phyloP scores from a whole-genome alignment of 148 eudicot genomes.

The Beta vulgaris region DNA sequence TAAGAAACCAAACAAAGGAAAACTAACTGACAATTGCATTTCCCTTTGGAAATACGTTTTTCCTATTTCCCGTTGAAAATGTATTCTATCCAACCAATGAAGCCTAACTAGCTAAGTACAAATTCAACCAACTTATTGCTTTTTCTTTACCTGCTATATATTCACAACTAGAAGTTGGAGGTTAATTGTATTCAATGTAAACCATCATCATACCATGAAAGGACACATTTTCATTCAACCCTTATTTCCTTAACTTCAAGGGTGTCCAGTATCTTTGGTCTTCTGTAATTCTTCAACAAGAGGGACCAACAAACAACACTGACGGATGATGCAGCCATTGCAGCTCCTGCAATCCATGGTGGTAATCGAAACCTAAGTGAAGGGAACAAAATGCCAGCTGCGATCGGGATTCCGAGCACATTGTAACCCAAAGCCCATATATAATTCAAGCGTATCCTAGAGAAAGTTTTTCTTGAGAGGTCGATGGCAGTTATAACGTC shows the following conservation, averaged over 20 bases:
- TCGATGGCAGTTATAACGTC: slow-evolving; percentile 93
- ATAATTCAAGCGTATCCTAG: slow-evolving; percentile 80
- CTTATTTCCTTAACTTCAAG: slow-evolving; percentile 48
- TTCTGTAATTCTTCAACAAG: slow-evolving; percentile 72
- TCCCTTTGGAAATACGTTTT: too few species aligned
- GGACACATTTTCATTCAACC: slow-evolving; percentile 37
- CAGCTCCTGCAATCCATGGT: slow-evolving; percentile 98
- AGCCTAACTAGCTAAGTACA: too few species aligned
- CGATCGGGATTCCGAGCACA: slow-evolving; percentile 78
- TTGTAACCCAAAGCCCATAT: slow-evolving; percentile 94
- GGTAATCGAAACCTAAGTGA: slow-evolving; percentile 70
- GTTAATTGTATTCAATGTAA: too few species aligned
- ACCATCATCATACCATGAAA: not conserved
- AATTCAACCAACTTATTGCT: not conserved
- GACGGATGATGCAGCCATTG: slow-evolving; percentile 98
- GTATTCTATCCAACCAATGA: too few species aligned
- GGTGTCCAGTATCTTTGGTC: slow-evolving; percentile 60
- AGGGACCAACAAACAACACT: slow-evolving; percentile 97
- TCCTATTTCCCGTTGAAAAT: too few species aligned
- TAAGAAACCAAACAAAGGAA: too few species aligned
- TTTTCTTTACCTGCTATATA: not conserved
- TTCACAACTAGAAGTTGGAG: not conserved
- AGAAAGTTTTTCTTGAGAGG: slow-evolving; percentile 85
- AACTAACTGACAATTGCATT: too few species aligned
- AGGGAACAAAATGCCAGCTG: slow-evolving; percentile 83